Conservation (phyloP, 306 rosid species). For the Medicago ruthenica region DNA sequence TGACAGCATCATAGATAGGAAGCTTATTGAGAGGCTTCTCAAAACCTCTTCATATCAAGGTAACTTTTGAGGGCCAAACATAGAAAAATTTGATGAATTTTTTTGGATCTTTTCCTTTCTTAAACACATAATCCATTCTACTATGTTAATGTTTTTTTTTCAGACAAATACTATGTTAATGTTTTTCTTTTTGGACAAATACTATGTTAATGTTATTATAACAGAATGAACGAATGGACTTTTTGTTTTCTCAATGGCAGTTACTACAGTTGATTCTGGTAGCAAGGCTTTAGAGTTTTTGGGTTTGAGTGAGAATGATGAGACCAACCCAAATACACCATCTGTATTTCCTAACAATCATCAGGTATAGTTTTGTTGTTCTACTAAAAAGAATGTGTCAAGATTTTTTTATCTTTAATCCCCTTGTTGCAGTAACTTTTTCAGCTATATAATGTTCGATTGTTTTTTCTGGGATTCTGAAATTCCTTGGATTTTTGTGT, state of each 20-base stretch:
- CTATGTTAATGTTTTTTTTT: neutral
- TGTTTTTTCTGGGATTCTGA: conserved; percentile 42
- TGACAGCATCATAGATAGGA: conserved; percentile 85
- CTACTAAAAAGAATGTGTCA: conserved; percentile 22
- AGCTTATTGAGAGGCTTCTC: conserved; percentile 82
- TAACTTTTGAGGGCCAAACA: conserved; percentile 29
- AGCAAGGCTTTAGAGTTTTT: conserved; percentile 92
- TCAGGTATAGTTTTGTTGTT: conserved; percentile 60
- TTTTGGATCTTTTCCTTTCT: neutral
- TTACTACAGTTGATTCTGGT: conserved; percentile 97
- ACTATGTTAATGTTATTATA: conserved; percentile 9
- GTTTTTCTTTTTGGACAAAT: no score
- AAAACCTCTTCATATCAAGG: conserved; percentile 91
- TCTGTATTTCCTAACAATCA: conserved; percentile 56
- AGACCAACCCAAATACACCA: conserved; percentile 52
- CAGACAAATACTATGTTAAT: no score
- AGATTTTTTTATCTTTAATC: conserved; percentile 19
- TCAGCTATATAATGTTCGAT: neutral
- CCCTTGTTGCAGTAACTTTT: neutral
- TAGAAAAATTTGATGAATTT: neutral
- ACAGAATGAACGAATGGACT: neutral
- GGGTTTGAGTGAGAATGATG: conserved; percentile 68
- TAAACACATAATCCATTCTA: neutral
- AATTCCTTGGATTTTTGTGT: conserved; percentile 37
- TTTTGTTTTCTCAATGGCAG: conserved; percentile 53